Base-by-base conservation (phyloP, 768 basidiomycete genomes). In the Mycena latifolia region DNA sequence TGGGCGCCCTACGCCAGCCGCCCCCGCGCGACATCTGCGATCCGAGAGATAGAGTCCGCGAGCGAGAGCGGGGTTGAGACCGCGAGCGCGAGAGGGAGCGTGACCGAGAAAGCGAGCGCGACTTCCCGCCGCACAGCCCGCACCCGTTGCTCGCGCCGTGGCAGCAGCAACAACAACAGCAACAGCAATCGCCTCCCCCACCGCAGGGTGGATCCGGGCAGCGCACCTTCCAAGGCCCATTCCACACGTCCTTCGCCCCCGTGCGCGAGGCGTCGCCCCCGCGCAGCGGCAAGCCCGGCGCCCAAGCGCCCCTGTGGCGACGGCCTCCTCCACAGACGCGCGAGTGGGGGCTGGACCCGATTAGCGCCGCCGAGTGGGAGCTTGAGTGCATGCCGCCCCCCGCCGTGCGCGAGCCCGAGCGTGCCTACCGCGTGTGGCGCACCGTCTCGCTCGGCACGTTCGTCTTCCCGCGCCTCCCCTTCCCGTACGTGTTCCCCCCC, bases 231-330 rank as follows among this genome's bases (percentile, higher is more conserved):
- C 69, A 70, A 28, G 65, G 65, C n/a, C 69, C 66, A 22, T 70
- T 70, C 65, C 65, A 70, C 58, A 70, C 69, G 10, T 66, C 64
- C n/a, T 70, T 70, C 37, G 69, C 66, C 41, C 61, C 63, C 27
- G 64, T 65, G 14, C 69, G 69, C 41, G 64, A 69, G n/a, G n/a
- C n/a, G n/a, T n/a, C n/a, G n/a, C n/a, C n/a, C n/a, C n/a, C n/a
- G n/a, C n/a, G n/a, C n/a, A n/a, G n/a, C n/a, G n/a, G n/a, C n/a
- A n/a, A n/a, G n/a, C n/a, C n/a, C n/a, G n/a, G n/a, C n/a, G n/a
- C n/a, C n/a, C n/a, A n/a, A n/a, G n/a, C n/a, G n/a, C n/a, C n/a
- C n/a, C n/a, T n/a, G n/a, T n/a, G n/a, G n/a, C n/a, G n/a, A n/a
- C n/a, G n/a, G n/a, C n/a, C n/a, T n/a, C 33, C 33, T 14, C 33